phyloP scores from a whole-genome alignment of 352 stramenopile genomes.

The Halophytophthora batemanensis region DNA sequence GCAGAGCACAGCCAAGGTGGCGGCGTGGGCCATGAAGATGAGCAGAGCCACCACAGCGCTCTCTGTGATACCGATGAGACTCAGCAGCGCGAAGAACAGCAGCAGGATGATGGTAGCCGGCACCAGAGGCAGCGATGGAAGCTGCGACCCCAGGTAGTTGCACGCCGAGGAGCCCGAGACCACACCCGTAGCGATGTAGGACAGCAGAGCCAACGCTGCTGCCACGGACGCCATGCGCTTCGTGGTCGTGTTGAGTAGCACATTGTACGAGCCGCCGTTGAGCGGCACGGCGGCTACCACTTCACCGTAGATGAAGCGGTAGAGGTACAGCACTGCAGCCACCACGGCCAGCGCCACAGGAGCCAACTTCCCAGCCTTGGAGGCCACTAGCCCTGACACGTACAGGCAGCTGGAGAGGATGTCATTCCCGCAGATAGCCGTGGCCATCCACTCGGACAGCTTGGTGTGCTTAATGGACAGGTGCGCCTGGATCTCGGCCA shows the following conservation, averaged over 20 bases:
- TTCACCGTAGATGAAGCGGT: slow-evolving; percentile 94
- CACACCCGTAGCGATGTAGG: slow-evolving; percentile 94
- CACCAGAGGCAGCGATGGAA: slow-evolving; percentile 74
- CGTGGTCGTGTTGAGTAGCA: slow-evolving; percentile 94
- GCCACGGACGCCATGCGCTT: slow-evolving; percentile 93
- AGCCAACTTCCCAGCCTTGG: slow-evolving; percentile 89
- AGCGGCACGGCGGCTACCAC: slow-evolving; percentile 92
- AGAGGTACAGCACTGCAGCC: slow-evolving; percentile 84
- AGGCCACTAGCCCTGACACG: slow-evolving; percentile 78
- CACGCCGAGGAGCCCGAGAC: slow-evolving; percentile 85
- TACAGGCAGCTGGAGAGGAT: slow-evolving; percentile 94
- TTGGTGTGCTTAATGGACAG: slow-evolving; percentile 77
- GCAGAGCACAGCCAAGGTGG: slow-evolving; percentile 82
- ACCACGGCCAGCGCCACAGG: slow-evolving; percentile 90
- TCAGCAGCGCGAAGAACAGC: slow-evolving; percentile 91
- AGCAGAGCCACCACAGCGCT: slow-evolving; percentile 87
- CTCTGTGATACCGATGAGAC: slow-evolving; percentile 91
- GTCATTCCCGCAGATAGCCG: slow-evolving; percentile 95
- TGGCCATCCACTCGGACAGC: slow-evolving; percentile 92
- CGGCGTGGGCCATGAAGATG: slow-evolving; percentile 91
- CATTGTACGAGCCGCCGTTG: slow-evolving; percentile 96
- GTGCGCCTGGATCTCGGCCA: slow-evolving; percentile 72
- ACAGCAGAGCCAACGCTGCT: slow-evolving; percentile 92
- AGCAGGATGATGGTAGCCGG: slow-evolving; percentile 81
- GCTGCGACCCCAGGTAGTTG: slow-evolving; percentile 83